Base-by-base conservation (phyloP, 108 stramenopile species). In the Cafeteria roenbergensis region DNA sequence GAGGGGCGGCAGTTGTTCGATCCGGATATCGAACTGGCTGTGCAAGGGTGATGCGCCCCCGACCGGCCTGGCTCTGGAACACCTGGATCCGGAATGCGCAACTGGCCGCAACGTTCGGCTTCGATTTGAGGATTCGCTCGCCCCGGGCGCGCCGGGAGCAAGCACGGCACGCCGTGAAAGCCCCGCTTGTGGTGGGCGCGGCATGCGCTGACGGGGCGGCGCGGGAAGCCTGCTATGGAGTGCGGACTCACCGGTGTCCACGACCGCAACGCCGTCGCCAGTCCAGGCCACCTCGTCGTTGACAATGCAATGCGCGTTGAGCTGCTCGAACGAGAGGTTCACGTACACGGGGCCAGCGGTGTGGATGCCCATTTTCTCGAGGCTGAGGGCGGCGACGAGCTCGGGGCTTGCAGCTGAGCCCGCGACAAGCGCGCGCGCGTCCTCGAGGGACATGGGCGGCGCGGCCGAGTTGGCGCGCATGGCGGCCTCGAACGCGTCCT, bases 311-410 rank as follows among this genome's bases (percentile, higher is more conserved):
- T 95, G 94, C 62, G 88, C 82, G 57, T 79, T 87, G 34, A 95
- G 73, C 64, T 95, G 81, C 67, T 92, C 85, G 73, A 88, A 95
- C 25, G 87, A 86, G 73, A 91, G 82, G 75, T 95, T 95, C 65
- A 82, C 82, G 79, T 86, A 89, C 42, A 63, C 63, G 26, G 21
- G 6, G 63, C 37, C 63, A 26, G 37, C 25, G 63, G 38, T 63
- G 24, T 63, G 25, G 48, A 63, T 63, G 21, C 63, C 63, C 26
- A 30, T 28, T 6, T 8, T 48, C 42, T 51, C 63, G 22, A 63
- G 63, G 26, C 42, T 63, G 48, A 63, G 63, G 63, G 38, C 63
- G 20, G 4, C 27, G 26, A n/a, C n/a, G n/a, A n/a, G n/a, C n/a
- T n/a, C n/a, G n/a, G n/a, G n/a, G n/a, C n/a, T n/a, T n/a, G n/a